These are phyloP conservation scores for Fragilariopsis cylindrus DNA, from an alignment of 108 stramenopile species.

Conservation along the genomic window DNA sequence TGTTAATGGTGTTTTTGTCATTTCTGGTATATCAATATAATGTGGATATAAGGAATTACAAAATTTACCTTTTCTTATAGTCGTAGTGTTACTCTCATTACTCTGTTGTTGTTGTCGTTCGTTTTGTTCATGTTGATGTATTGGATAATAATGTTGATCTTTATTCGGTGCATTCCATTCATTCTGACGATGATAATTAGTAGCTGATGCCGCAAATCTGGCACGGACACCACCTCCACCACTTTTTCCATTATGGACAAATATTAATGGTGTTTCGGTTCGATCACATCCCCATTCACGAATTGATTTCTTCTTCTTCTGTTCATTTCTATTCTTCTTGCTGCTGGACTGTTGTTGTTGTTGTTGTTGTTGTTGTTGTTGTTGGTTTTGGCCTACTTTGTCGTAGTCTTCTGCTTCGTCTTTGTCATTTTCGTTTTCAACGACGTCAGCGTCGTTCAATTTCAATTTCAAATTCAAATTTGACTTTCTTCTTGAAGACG, in stretches of 20 bases:
- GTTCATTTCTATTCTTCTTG: not conserved
- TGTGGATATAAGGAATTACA: conserved; percentile 2
- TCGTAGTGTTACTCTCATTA: conserved; percentile 11
- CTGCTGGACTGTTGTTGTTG: not conserved
- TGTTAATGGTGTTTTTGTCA: not conserved
- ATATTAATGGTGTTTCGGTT: conserved; percentile 44
- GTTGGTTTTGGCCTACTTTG: not conserved
- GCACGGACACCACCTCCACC: conserved; percentile 43
- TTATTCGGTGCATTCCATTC: conserved; percentile 18
- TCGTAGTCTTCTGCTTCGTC: not conserved
- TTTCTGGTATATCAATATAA: not conserved
- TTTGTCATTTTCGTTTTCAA: not conserved
- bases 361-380: not conserved
- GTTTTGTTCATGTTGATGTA: not conserved
- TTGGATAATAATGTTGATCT: conserved; percentile 38
- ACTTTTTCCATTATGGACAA: conserved; percentile 51
- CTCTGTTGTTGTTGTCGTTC: not conserved
- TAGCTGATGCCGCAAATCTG: conserved; percentile 39
- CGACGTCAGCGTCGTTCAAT: no score
- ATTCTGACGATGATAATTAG: conserved; percentile 22
- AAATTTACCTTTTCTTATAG: conserved; percentile 9
- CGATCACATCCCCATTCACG: conserved; percentile 49
- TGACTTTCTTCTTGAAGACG: no score
- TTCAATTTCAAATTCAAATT: no score
- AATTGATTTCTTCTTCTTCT: conserved; percentile 7